Percentiles rank a stretch among this genome's conserved stretches.
phyloP scores from a whole-genome alignment of 2,329 filamentous ascomycete species.

The Ustulina deusta region DNA sequence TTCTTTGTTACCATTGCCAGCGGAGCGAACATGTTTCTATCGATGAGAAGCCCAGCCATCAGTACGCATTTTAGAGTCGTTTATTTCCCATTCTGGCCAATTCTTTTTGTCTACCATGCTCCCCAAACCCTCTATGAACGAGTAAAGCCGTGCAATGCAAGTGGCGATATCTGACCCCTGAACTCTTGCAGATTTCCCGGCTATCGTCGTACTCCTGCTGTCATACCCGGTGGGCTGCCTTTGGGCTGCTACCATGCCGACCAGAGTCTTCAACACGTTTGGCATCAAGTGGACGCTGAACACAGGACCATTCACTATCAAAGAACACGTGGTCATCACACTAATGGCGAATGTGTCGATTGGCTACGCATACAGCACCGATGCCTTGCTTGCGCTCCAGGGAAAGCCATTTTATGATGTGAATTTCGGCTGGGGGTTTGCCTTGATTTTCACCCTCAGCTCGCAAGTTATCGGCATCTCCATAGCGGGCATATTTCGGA shows the following conservation, averaged over 20 bases:
- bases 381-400: constrained; percentile 56
- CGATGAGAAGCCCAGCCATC: constrained; percentile 52
- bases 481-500: constrained; percentile 61
- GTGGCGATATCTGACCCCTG: neutral
- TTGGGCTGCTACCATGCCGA: constrained; percentile 58
- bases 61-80: constrained; percentile 32
- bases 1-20: constrained; percentile 58
- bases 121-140: neutral
- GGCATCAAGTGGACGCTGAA: constrained; percentile 59
- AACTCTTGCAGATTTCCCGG: constrained; percentile 49
- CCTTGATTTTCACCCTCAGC: constrained; percentile 61
- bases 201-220: constrained; percentile 56
- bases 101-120: no score
- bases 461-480: constrained; percentile 67
- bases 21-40: constrained; percentile 55
- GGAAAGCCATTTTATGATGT: constrained; percentile 57
- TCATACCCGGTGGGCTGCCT: constrained; percentile 59
- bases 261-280: constrained; percentile 56
- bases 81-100: neutral
- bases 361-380: constrained; percentile 55
- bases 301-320: constrained; percentile 59
- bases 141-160: neutral
- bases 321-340: constrained; percentile 59
- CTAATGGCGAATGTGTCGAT: constrained; percentile 59
- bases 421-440: constrained; percentile 61